Percentiles rank a stretch among this genome's conserved stretches.
phyloP scores from a whole-genome alignment of 768 basidiomycete species.

The Lyophyllum shimeji region DNA sequence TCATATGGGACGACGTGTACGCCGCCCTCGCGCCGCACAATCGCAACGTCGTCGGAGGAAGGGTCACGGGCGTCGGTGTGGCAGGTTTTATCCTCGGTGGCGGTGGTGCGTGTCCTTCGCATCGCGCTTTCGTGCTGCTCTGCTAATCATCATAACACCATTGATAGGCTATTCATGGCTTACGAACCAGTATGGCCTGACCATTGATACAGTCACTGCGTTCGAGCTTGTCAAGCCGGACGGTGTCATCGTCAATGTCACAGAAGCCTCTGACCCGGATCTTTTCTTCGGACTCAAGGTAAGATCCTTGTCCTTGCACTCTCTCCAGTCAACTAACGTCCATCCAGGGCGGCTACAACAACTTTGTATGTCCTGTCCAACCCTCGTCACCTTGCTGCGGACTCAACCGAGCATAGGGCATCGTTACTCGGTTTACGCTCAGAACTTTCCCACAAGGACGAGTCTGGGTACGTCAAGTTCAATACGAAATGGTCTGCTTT shows the following conservation, averaged over 20 bases:
- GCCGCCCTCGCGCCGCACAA: slow-evolving; percentile 45
- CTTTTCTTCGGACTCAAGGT: slow-evolving; percentile 46
- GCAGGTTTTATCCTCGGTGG: slow-evolving; percentile 61
- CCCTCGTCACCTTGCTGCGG: background rate
- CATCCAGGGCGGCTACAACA: slow-evolving; percentile 60
- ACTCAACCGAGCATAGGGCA: slow-evolving; percentile 34
- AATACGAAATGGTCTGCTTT: background rate
- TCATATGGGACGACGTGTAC: slow-evolving; percentile 70
- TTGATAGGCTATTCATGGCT: slow-evolving; percentile 67
- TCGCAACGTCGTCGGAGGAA: slow-evolving; percentile 58
- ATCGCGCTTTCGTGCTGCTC: slow-evolving; percentile 18
- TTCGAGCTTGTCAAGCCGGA: slow-evolving; percentile 59
- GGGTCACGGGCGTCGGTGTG: slow-evolving; percentile 58
- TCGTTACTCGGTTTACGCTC: slow-evolving; percentile 58
- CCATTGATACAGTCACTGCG: slow-evolving; percentile 50
- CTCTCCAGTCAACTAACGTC: background rate
- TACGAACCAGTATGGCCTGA: slow-evolving; percentile 61
- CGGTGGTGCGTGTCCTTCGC: slow-evolving; percentile 35
- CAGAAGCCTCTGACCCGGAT: slow-evolving; percentile 29
- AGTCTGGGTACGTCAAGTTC: slow-evolving; percentile 62
- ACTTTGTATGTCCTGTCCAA: slow-evolving; percentile 38
- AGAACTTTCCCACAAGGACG: slow-evolving; percentile 51
- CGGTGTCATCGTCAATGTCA: slow-evolving; percentile 41
- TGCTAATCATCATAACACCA: too few relatives aligned
- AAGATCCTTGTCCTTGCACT: background rate